phyloP scores from a whole-genome alignment of 208 protist species.

The Tritrichomonas foetus region DNA sequence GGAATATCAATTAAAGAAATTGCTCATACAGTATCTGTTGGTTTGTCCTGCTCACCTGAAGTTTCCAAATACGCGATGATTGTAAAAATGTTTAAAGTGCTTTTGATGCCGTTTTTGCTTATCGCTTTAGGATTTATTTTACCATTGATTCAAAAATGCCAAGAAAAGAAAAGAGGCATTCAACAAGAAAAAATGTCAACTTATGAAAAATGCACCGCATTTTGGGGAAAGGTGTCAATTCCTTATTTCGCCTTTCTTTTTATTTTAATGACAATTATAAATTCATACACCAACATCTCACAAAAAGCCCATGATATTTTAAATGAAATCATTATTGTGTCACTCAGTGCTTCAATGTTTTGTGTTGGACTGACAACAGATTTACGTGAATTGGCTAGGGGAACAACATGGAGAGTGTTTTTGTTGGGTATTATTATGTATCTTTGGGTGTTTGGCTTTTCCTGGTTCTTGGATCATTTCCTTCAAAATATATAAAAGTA shows the following conservation, averaged over 20 bases:
- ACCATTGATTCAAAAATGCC: background rate
- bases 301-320: background rate
- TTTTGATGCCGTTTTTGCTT: background rate
- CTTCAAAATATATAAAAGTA: no score
- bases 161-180: background rate
- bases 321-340: background rate
- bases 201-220: no score
- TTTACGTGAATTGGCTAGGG: background rate
- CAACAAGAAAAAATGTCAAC: no score
- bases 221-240: background rate
- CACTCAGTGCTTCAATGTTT: background rate
- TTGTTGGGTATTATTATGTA: background rate
- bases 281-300: background rate
- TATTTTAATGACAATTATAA: background rate
- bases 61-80: conserved; percentile 9
- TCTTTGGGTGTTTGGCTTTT: conserved; percentile 14
- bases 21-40: background rate
- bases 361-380: conserved; percentile 11
- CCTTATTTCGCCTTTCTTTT: background rate
- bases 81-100: conserved; percentile 30
- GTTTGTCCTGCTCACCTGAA: background rate
- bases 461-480: background rate
- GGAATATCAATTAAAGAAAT: conserved; percentile 30
- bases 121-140: background rate
- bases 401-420: background rate